A percentile compares a stretch with the other conserved stretches of the same genome.
Conservation (phyloP, 129 eudicot species). For the Chrysanthemum makinoi region DNA sequence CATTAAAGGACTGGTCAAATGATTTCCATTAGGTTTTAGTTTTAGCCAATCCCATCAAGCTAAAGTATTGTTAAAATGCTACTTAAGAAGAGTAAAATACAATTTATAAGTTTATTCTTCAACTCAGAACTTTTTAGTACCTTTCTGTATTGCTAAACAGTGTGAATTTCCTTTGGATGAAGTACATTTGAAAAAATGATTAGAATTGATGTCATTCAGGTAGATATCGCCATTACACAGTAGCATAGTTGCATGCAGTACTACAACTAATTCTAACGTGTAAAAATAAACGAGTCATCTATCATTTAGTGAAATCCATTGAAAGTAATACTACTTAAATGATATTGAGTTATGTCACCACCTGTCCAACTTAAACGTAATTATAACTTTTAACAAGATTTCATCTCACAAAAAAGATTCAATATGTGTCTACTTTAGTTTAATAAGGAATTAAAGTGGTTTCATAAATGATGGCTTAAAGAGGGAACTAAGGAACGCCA, state of each 20-base stretch:
- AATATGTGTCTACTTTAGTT: too few relatives aligned
- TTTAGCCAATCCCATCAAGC: background rate
- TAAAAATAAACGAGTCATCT: background rate
- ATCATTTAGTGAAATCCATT: background rate
- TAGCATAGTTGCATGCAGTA: too few relatives aligned
- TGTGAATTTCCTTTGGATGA: background rate
- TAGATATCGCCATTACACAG: background rate
- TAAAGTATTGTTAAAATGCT: background rate
- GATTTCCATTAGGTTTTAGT: background rate
- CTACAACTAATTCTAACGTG: too few relatives aligned
- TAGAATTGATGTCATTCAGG: background rate
- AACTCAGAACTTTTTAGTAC: background rate
- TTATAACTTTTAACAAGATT: too few relatives aligned
- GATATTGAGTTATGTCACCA: too few relatives aligned
- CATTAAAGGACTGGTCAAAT: background rate
- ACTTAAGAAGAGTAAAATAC: background rate
- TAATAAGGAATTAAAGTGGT: too few relatives aligned
- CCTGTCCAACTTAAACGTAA: too few relatives aligned
- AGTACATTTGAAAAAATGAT: background rate
- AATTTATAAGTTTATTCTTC: background rate
- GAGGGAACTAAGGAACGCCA: too few relatives aligned
- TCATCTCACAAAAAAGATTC: background rate
- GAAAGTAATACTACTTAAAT: background rate
- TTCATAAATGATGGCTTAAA: too few relatives aligned
- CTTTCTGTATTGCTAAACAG: background rate